phyloP scores from a whole-genome alignment of 2,329 filamentous ascomycete species.

The Geosmithia putterillii region DNA sequence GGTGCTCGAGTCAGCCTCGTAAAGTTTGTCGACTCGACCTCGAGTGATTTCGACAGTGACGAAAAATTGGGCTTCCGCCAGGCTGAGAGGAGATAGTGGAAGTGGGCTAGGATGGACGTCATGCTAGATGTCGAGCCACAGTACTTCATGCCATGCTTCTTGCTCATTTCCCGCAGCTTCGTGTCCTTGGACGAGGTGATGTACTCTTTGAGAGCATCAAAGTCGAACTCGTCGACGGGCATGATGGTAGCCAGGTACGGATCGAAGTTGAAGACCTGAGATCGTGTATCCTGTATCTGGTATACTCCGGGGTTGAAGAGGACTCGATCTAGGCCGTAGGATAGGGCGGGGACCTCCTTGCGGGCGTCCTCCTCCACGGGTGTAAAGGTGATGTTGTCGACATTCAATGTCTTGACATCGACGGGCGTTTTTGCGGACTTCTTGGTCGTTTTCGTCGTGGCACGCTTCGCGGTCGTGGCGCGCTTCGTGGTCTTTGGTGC shows the following conservation, averaged over 20 bases:
- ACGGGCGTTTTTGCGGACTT: background rate
- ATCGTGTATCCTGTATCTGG: slow-evolving; percentile 76
- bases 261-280: slow-evolving; percentile 91
- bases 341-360: slow-evolving; percentile 42
- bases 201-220: slow-evolving; percentile 72
- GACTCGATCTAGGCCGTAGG: slow-evolving; percentile 74
- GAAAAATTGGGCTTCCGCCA: slow-evolving; percentile 63
- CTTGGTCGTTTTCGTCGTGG: background rate
- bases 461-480: background rate
- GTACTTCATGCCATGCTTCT: slow-evolving; percentile 60
- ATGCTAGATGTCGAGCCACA: slow-evolving; percentile 95
- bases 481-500: background rate
- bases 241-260: slow-evolving; percentile 89
- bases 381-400: slow-evolving; percentile 9
- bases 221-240: slow-evolving; percentile 88
- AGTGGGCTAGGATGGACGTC: slow-evolving; percentile 77
- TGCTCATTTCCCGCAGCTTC: slow-evolving; percentile 56
- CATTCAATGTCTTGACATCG: background rate
- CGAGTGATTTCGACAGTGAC: slow-evolving; percentile 57
- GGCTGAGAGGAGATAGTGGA: slow-evolving; percentile 79
- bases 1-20: slow-evolving; percentile 63
- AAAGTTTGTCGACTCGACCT: slow-evolving; percentile 48
- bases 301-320: slow-evolving; percentile 93
- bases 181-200: slow-evolving; percentile 82
- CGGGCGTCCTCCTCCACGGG: slow-evolving; percentile 16